Percentiles rank a stretch among this genome's conserved stretches.
Conservation (phyloP, 2,329 filamentous ascomycete genomes). For the Hirsutella minnesotensis region DNA sequence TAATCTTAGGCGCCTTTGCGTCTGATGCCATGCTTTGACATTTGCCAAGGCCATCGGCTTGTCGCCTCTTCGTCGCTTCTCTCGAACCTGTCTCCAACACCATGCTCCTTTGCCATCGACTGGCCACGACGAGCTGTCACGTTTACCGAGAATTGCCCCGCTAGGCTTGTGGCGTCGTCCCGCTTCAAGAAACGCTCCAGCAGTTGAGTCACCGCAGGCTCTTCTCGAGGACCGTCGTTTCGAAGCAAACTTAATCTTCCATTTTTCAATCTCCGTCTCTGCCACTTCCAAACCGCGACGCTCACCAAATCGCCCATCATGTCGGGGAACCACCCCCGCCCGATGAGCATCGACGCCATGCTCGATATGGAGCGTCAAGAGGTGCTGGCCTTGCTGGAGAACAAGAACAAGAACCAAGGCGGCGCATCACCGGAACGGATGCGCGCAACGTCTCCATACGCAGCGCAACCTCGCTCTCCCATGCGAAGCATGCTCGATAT, state of each 20-base stretch:
- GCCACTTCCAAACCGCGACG: background rate
- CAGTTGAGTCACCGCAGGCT: background rate
- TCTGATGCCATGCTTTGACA: background rate
- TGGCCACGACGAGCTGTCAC: constrained; percentile 2
- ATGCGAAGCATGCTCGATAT: constrained; percentile 58
- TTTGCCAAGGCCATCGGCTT: background rate
- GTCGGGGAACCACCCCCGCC: constrained; percentile 21
- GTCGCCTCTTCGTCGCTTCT: background rate
- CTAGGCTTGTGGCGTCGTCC: background rate
- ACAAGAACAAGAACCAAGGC: constrained; percentile 32
- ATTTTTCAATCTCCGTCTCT: background rate
- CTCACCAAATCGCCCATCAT: constrained; percentile 11
- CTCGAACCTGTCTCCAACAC: background rate
- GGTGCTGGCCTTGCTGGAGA: constrained; percentile 58
- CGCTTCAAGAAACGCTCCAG: background rate
- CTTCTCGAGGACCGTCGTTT: background rate
- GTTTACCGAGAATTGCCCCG: constrained; percentile 1
- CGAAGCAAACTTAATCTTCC: background rate
- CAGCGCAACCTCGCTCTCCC: constrained; percentile 48
- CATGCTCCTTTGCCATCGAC: constrained; percentile 3
- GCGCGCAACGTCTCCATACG: constrained; percentile 42
- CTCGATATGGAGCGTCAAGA: constrained; percentile 68
- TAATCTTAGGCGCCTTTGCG: too few relatives aligned
- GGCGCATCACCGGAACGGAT: constrained; percentile 22
- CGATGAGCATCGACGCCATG: constrained; percentile 66